Evolutionary conservation across 2,329 filamentous ascomycete genomes (phyloP).

Genomic region (Tolypocladium ovalisporum): DNA sequence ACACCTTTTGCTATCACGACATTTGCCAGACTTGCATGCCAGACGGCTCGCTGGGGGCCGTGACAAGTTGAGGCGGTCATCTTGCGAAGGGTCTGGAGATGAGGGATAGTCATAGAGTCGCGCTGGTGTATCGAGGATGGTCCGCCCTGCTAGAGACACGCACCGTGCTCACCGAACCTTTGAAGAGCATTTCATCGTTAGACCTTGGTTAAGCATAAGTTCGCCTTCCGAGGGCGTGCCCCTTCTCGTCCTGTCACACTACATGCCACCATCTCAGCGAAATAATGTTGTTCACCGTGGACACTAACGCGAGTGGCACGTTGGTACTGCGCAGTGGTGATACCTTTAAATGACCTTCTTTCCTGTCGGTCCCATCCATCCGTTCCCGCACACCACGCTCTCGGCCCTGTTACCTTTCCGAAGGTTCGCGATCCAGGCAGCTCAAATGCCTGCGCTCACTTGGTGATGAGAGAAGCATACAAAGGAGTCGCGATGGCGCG

Average conservation of each 20-base stretch:
- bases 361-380: neutral
- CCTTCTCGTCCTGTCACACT: neutral
- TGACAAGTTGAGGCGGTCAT: neutral
- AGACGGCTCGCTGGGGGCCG: conserved; percentile 12
- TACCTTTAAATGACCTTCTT: neutral
- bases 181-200: neutral
- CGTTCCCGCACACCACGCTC: neutral
- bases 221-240: neutral
- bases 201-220: neutral
- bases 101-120: neutral
- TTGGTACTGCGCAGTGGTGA: neutral
- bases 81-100: neutral
- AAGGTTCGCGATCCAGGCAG: neutral
- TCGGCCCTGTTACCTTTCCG: neutral
- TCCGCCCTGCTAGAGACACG: neutral
- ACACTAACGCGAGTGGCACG: neutral
- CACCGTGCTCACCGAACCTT: neutral
- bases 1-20: conserved; percentile 42
- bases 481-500: neutral
- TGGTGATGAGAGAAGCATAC: neutral
- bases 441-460: neutral
- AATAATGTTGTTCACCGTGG: neutral
- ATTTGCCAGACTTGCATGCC: conserved; percentile 32
- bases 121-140: neutral
- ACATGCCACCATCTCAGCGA: neutral